Evolutionary conservation across 2,329 filamentous ascomycete genomes (phyloP), one percentile per base, ranked within the genome.

Genomic region (Madurella mycetomatis): DNA sequence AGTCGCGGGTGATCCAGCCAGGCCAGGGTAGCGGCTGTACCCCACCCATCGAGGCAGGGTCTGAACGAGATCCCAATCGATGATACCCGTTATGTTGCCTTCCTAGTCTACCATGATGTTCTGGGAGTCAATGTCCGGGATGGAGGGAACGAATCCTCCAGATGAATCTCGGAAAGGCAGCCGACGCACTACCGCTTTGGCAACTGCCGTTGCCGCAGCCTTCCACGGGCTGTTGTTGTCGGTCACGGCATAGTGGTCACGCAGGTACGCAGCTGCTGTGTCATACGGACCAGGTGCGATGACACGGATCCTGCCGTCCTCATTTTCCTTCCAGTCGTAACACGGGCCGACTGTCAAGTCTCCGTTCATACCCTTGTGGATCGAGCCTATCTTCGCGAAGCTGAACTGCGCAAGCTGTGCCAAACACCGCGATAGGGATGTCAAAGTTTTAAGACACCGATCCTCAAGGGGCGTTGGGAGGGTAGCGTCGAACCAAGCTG

Each of bases 31-130:
- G n/a, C 47, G 17, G 32, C 16, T 31, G 13, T 54, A 51, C 66
- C 65, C 67, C 37, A 61, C 52, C 71, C 70, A 76, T 9, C 67
- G 56, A 9, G 72, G 73, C 43, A 73, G 13, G 1, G 69, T 60
- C 0, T 67, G 72, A 15, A 72, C 67, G 41, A 66, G 72, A 49
- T 76, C 56, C 71, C 70, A 76, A 54, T 76, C 71, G 3, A 74
- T 31, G 0, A 76, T 40, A 8, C 60, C 72, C 1, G 68, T 70
- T 4, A 75, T 53, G 0, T 55, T 57, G 1, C 69, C 69, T 8
- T 66, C 19, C 0, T 69, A 62, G 40, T 75, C 63, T 1, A 74
- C 65, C n/a, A 75, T 58, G 9, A 77, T 70, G 51, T 76, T 75
- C 64, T 62, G 57, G 4, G 53, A 59, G 51, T 64, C 58, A 15